phyloP scores from a whole-genome alignment of 768 basidiomycete genomes.

The Galerina sulciceps region DNA sequence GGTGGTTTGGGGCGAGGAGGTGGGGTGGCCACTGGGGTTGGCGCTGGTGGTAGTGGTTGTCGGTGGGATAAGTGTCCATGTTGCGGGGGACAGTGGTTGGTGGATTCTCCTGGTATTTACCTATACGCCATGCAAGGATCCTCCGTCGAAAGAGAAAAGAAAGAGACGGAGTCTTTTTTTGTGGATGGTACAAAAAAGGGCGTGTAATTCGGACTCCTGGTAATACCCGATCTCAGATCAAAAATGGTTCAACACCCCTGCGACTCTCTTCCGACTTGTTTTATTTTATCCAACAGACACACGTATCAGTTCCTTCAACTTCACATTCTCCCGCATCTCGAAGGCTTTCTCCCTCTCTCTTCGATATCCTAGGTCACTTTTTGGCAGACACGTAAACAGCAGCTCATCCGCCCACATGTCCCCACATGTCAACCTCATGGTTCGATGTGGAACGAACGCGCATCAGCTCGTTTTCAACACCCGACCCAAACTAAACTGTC shows the following conservation, averaged over 20 bases:
- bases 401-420: conserved; percentile 6
- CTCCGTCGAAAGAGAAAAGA: conserved; percentile 2
- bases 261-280: conserved; percentile 2
- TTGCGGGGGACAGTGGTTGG: background rate
- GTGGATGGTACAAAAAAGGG: conserved; percentile 9
- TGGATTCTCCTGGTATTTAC: conserved; percentile 2
- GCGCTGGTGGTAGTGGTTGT: conserved; percentile 13
- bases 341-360: background rate
- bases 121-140: conserved; percentile 12
- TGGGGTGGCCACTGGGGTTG: conserved; percentile 22
- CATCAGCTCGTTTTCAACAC: conserved; percentile 2
- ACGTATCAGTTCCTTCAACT: conserved; percentile 8
- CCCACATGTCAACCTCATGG: conserved; percentile 7
- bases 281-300: conserved; percentile 9
- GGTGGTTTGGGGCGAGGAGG: conserved; percentile 11
- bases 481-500: background rate
- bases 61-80: conserved; percentile 11
- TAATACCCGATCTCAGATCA: conserved; percentile 22
- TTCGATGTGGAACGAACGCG: conserved; percentile 6
- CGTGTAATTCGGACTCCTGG: conserved; percentile 17
- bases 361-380: background rate
- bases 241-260: conserved; percentile 4
- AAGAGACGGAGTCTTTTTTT: conserved; percentile 8
- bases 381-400: conserved; percentile 7
- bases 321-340: conserved; percentile 6